Evolutionary conservation across 2,329 filamentous ascomycete species (phyloP), one percentile per base, ranked within the genome.

Genomic region (Aspergillus fischeri): DNA sequence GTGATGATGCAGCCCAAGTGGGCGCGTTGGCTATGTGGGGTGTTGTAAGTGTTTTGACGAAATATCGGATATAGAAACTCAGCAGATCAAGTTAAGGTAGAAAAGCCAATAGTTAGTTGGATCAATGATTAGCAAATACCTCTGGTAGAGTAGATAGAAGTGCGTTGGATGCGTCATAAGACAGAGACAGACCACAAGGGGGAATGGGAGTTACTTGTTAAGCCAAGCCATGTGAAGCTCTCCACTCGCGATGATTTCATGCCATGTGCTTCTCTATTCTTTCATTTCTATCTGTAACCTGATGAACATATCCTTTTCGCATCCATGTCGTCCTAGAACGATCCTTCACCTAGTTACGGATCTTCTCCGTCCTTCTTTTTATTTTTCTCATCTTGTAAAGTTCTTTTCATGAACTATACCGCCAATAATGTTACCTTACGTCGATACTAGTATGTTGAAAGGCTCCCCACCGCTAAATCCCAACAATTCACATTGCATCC

Each of bases 401-500:
- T 55, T 48, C 44, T 49, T 53, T 45, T 47, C 38, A 27, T 60
- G 35, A 50, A 38, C 41, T 29, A 49, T 42, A 41, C 17, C 27
- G 50, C 29, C 49, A 64, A 73, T 57, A 52, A 88, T 89, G 86
- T 73, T 88, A 61, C 85, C 86, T 54, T 86, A 83, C 66, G 84
- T 88, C 69, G 81, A 88, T 68, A 71, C 76, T 61, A 80, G 86
- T 87, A 53, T n/a, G 72, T 67, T 27, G 32, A n/a, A 27, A 32
- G 14, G 8, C 44, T 41, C 9, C 42, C 44, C 32, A 32, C 53
- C 32, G 49, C 41, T 42, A 56, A 27, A 42, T 49, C 28, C 44
- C 49, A 53, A 29, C 49, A 41, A 53, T 51, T 45, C 42, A 2
- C 32, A 38, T 38, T 56, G 51, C 38, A 65, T 56, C 57, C 57